Conservation (phyloP, 192 early-diverging fungal genomes). For the Backusella circina region DNA sequence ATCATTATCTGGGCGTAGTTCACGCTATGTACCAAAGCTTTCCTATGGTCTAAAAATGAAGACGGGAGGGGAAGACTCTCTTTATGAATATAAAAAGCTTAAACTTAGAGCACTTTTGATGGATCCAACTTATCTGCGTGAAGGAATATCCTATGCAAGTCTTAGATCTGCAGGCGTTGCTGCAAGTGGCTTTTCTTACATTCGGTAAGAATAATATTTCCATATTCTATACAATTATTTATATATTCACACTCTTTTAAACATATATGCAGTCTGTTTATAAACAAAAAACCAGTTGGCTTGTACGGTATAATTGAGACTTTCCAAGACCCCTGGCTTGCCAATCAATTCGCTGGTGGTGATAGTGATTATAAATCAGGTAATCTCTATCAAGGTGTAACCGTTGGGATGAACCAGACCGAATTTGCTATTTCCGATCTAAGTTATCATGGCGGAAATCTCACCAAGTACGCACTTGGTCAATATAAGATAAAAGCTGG, state of each 20-base stretch:
- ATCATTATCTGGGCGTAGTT: constrained; percentile 6
- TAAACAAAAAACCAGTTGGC: constrained; percentile 5
- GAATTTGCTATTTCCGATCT: neutral
- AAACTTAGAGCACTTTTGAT: constrained; percentile 1
- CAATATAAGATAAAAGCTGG: constrained; percentile 7
- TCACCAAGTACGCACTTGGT: neutral
- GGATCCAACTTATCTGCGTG: constrained; percentile 8
- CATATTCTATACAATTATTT: neutral
- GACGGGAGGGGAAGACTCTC: neutral
- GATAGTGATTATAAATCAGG: constrained; percentile 21
- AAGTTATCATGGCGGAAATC: neutral
- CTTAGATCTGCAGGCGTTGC: neutral
- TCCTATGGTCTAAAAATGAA: constrained; percentile 6
- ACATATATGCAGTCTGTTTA: constrained; percentile 3
- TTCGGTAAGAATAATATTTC: constrained; percentile 11
- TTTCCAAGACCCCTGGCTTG: constrained; percentile 37
- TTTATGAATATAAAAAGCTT: neutral
- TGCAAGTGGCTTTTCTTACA: constrained; percentile 2
- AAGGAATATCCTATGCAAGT: neutral
- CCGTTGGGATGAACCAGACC: neutral
- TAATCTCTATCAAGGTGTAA: neutral
- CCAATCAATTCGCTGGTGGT: constrained; percentile 22
- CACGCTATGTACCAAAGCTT: constrained; percentile 8
- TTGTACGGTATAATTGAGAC: constrained; percentile 21
- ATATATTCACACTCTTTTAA: neutral